Base-by-base conservation (phyloP, 179 eudicot species). In the Beta lomatogona region DNA sequence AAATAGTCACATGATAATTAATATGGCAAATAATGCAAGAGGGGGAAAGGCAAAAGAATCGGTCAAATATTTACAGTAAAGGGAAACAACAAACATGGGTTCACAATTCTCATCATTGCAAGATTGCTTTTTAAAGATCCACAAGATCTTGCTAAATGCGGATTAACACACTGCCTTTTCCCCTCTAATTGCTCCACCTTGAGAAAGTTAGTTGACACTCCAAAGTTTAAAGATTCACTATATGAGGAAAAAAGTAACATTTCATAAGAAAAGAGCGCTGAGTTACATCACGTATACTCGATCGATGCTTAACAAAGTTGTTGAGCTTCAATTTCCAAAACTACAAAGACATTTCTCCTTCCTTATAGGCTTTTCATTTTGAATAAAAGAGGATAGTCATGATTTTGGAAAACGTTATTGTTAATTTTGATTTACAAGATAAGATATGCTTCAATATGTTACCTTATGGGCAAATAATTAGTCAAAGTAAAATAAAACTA, bases 101-200 rank as follows among this genome's bases (percentile, higher is more conserved):
- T 58, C 50, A 48, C 52, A 9, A 61, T 45, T 3, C 71, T 71
- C 50, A 72, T 28, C 1, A 72, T 80, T 72, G 5, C 6, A 19
- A 63, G 28, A 50, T 6, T 21, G 48, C 63, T 72, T 60, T 60
- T 69, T 36, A 59, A 53, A 71, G 71, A 74, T 64, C 45, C 21
- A 53, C 65, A 80, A 73, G 11, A 80, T 80, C 84, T 76, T 77
- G 61, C 80, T 70, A 59, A 46, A 60, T 80, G 11, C 18, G 50
- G 50, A 73, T 72, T 72, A 59, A 63, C 46, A 22, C 28, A 9
- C 45, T 48, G 3, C 36, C 71, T 80, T 73, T 79, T 22, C 31
- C 65, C 81, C 81, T 57, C 22, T 55, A 79, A 69, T 79, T 79
- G 76, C 81, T 79, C 81, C 14, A 36, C 57, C 75, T 79, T 21